These are phyloP conservation scores for Aspergillus uvarum DNA, from an alignment of 2,329 filamentous ascomycete genomes.

Conservation along the genomic window DNA sequence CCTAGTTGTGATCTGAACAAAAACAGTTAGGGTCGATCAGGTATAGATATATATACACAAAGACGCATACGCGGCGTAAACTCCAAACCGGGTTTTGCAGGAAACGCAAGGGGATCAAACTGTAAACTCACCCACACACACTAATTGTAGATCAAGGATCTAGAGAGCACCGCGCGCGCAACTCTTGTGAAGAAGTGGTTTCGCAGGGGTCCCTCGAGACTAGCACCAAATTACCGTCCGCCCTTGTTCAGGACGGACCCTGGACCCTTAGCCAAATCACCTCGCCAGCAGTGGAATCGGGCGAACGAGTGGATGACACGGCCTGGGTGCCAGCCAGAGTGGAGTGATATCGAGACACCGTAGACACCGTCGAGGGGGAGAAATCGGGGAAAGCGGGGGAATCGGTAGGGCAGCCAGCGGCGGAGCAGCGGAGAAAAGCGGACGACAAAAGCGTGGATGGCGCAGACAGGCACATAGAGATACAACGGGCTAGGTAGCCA, in stretches of 20 bases:
- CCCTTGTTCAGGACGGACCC: conserved; percentile 54
- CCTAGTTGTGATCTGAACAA: conserved; percentile 6
- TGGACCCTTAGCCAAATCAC: conserved; percentile 49
- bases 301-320: conserved; percentile 20
- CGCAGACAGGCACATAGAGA: conserved; percentile 42
- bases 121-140: conserved; percentile 2
- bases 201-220: conserved; percentile 4
- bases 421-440: conserved; percentile 24
- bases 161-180: neutral
- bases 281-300: conserved; percentile 29
- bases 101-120: neutral
- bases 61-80: neutral
- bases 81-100: neutral
- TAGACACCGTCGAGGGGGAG: neutral
- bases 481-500: conserved; percentile 8
- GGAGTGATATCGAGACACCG: conserved; percentile 18
- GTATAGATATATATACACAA: neutral
- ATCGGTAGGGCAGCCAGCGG: conserved; percentile 30
- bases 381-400: conserved; percentile 16
- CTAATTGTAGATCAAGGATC: neutral
- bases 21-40: neutral
- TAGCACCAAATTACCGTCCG: conserved; percentile 49
- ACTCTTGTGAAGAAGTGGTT: neutral
- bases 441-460: conserved; percentile 27
- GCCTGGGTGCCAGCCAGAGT: conserved; percentile 17